Evolutionary conservation across 257 asterid species (phyloP), one percentile per base, ranked within the genome.

Genomic region (Scutellaria galericulata): DNA sequence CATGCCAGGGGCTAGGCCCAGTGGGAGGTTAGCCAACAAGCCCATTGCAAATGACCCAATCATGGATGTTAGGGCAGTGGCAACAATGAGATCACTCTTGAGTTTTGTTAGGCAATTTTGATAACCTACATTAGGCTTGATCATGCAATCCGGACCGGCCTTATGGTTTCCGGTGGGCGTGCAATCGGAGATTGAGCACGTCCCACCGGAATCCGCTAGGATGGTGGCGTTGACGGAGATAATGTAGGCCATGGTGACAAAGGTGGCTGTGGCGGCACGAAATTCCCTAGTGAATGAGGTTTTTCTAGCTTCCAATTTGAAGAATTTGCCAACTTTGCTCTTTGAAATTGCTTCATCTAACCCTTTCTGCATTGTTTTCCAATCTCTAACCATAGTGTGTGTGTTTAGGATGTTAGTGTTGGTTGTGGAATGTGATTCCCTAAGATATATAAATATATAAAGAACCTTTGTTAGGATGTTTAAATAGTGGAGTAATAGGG

Each of bases 1-100:
- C 96, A 88, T 88, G 0, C 97, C 96, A 0, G 97, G 97, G 40
- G 93, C 97, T 35, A 90, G 74, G 69, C 90, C 96, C 59, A 90
- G 31, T 0, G 97, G 97, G 48, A 90, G 85, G 64, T 90, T 86
- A 1, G 96, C 97, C 2, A 90, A 62, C 3, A 90, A 40, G 74
- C 97, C 97, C 96, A 90, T 90, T 6, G 87, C 87, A 42, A 88
- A 65, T 52, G 90, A 88, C 2, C 86, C 97, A 13, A 90, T 78
- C 93, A 83, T 85, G 66, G 96, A 81, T n/a, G 95, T 80, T 66
- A 88, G 44, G 12, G 91, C 83, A 13, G 97, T 90, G 13, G 81
- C 88, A 12, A 90, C 91, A 14, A 86, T 84, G 11, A 90, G 84
- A 48, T 90, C 96, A 71, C 74, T 88, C 68, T 80, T 90, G 11